phyloP scores from a whole-genome alignment of 2,329 filamentous ascomycete genomes.

The Paramyrothecium sp. region DNA sequence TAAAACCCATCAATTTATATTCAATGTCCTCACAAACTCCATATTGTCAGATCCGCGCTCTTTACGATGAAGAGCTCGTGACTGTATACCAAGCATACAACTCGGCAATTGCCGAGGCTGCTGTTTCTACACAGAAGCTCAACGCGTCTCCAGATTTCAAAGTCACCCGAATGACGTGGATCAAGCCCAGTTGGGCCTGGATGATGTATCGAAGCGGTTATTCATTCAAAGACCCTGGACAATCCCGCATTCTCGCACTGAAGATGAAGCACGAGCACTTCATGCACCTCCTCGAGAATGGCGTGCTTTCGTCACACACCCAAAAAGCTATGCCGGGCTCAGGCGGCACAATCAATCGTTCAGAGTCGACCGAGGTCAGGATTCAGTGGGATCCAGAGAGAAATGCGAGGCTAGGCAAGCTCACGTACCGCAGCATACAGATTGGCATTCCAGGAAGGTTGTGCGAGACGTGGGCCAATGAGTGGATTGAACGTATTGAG shows the following conservation, averaged over 20 bases:
- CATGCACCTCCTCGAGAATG: slow-evolving; percentile 38
- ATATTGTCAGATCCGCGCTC: slow-evolving; percentile 52
- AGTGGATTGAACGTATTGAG: slow-evolving; percentile 53
- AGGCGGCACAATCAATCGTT: too few species aligned
- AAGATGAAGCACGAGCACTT: slow-evolving; percentile 52
- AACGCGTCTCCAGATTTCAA: slow-evolving; percentile 51
- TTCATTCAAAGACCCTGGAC: slow-evolving; percentile 52
- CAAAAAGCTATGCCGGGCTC: too few species aligned
- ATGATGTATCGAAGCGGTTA: slow-evolving; percentile 64
- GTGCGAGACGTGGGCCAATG: slow-evolving; percentile 43
- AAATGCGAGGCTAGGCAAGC: slow-evolving; percentile 37
- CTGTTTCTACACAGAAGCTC: slow-evolving; percentile 49
- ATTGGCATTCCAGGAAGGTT: slow-evolving; percentile 53
- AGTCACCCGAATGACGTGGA: slow-evolving; percentile 61
- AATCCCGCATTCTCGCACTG: slow-evolving; percentile 57
- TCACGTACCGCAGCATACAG: slow-evolving; percentile 57
- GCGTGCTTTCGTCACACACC: slow-evolving; percentile 29
- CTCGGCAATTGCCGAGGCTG: slow-evolving; percentile 48
- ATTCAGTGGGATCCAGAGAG: slow-evolving; percentile 66
- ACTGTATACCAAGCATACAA: slow-evolving; percentile 64
- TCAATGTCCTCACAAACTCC: slow-evolving; percentile 18
- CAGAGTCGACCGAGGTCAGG: slow-evolving; percentile 38
- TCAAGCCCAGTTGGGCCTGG: slow-evolving; percentile 64
- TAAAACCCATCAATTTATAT: too few species aligned
- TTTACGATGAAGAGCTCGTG: slow-evolving; percentile 47